Conservation (phyloP, 345 rosid genomes). For the Zanthoxylum bungeanum region DNA sequence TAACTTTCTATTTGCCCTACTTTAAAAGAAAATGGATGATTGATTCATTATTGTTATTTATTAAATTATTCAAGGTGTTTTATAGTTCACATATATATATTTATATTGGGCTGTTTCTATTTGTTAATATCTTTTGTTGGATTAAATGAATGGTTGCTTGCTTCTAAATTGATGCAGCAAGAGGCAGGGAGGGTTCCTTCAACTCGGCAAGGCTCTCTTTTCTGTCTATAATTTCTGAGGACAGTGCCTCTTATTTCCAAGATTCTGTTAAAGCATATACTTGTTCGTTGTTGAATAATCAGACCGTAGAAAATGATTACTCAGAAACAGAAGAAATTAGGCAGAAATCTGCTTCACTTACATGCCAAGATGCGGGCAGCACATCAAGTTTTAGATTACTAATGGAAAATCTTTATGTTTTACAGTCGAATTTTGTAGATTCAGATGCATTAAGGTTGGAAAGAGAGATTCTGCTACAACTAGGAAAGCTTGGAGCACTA, state of each 20-base stretch:
- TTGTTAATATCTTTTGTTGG: background rate
- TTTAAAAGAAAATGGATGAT: background rate
- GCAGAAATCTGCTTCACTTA: slow-evolving; percentile 20
- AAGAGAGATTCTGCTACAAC: slow-evolving; percentile 56
- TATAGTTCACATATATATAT: background rate
- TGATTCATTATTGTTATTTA: background rate
- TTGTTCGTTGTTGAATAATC: slow-evolving; percentile 32
- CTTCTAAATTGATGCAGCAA: slow-evolving; percentile 32
- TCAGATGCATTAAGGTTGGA: slow-evolving; percentile 46
- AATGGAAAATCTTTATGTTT: slow-evolving; percentile 57
- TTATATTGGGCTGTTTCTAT: background rate
- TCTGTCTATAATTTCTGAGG: slow-evolving; percentile 43
- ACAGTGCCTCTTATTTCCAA: slow-evolving; percentile 24
- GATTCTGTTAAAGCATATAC: slow-evolving; percentile 31
- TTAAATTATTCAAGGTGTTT: background rate
- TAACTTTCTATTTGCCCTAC: background rate
- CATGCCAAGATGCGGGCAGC: slow-evolving; percentile 19
- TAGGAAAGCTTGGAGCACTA: slow-evolving; percentile 66
- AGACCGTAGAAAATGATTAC: slow-evolving; percentile 34
- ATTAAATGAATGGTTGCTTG: slow-evolving; percentile 3
- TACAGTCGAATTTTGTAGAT: slow-evolving; percentile 60
- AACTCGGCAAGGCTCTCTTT: slow-evolving; percentile 40
- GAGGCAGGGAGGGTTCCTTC: slow-evolving; percentile 41
- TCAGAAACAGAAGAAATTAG: slow-evolving; percentile 30
- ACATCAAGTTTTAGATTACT: slow-evolving; percentile 45